Conservation (phyloP, 2,329 filamentous ascomycete genomes). For the Fusarium nygamai region DNA sequence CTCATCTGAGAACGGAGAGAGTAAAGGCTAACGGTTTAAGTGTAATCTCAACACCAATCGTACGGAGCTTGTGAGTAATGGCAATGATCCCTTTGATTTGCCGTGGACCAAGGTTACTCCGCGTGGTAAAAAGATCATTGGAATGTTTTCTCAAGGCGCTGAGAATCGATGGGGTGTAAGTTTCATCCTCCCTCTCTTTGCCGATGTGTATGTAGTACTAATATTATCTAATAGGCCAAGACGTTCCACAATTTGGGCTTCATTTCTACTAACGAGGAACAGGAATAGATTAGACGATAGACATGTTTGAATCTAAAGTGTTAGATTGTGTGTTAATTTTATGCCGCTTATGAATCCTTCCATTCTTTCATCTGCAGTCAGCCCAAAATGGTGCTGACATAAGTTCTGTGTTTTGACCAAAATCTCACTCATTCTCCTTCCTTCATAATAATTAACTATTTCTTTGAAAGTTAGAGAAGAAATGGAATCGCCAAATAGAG, state of each 20-base stretch:
- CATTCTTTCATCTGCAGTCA: background rate
- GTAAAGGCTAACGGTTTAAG: background rate
- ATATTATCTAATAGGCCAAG: background rate
- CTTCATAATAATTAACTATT: too few relatives aligned
- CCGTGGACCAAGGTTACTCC: constrained; percentile 3
- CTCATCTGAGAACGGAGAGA: background rate
- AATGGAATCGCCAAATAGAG: background rate
- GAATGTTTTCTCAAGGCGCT: background rate
- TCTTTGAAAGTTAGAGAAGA: too few relatives aligned
- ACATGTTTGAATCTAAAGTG: rapidly evolving
- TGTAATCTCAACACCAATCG: background rate
- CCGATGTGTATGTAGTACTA: background rate
- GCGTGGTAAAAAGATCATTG: constrained; percentile 14
- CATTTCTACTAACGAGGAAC: background rate
- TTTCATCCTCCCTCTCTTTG: background rate
- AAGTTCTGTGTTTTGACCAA: background rate
- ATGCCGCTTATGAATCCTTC: background rate
- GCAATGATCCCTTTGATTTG: background rate
- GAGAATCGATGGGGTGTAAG: background rate
- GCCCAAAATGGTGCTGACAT: background rate
- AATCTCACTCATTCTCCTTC: background rate
- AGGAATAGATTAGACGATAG: background rate
- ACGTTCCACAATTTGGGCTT: background rate
- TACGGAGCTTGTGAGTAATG: background rate
- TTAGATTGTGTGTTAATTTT: background rate